phyloP scores from a whole-genome alignment of 768 basidiomycete species.

The Lactifluus volemus region DNA sequence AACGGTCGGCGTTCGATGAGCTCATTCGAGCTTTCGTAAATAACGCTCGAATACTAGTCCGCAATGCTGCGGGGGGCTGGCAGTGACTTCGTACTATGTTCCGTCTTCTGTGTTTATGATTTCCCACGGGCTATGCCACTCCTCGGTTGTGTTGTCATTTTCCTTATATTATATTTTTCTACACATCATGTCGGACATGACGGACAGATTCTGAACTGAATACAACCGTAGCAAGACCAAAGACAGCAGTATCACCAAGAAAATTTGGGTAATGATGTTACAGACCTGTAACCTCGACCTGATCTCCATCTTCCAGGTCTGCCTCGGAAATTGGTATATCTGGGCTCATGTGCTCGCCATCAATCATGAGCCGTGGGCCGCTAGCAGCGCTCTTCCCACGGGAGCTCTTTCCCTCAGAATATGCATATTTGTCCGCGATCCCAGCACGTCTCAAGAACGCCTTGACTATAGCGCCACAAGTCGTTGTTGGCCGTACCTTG shows the following conservation, averaged over 20 bases:
- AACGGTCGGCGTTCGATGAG: conserved; percentile 77
- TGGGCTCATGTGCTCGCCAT: conserved; percentile 63
- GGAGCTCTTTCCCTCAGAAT: conserved; percentile 31
- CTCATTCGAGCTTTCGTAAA: conserved; percentile 89
- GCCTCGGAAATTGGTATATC: conserved; percentile 52
- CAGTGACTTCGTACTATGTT: conserved; percentile 21
- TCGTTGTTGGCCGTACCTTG: conserved; percentile 66
- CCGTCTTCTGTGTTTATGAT: not conserved
- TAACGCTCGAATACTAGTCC: conserved; percentile 80
- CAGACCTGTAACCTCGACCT: conserved; percentile 48
- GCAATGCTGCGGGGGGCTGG: conserved; percentile 60
- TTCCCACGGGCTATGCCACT: not conserved
- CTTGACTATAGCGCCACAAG: conserved; percentile 64
- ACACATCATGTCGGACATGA: not conserved
- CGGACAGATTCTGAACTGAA: not conserved
- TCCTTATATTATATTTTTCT: conserved; percentile 1
- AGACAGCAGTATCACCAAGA: not conserved
- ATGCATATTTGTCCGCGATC: conserved; percentile 48
- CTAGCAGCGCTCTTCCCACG: conserved; percentile 26
- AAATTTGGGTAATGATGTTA: not conserved
- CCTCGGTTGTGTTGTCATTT: not conserved
- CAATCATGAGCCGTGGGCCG: conserved; percentile 48
- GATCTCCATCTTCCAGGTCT: conserved; percentile 73
- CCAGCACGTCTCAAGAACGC: conserved; percentile 67
- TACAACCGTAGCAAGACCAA: not conserved